These are phyloP conservation scores for Ciborinia camelliae DNA, from an alignment of 2,329 filamentous ascomycete genomes.

Conservation along the genomic window DNA sequence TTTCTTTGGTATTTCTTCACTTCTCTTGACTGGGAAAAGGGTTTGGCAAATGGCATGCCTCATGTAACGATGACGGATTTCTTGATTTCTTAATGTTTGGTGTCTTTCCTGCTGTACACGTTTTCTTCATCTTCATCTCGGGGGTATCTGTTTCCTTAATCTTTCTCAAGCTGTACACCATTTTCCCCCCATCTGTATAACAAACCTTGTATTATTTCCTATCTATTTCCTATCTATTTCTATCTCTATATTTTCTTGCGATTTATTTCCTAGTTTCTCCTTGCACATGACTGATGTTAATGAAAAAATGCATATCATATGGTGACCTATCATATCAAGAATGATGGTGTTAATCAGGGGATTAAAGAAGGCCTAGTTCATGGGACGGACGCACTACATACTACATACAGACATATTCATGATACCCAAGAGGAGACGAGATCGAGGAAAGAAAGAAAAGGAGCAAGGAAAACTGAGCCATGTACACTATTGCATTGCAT, in stretches of 20 bases:
- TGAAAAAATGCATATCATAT: slow-evolving; percentile 11
- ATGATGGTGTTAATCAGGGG: neutral
- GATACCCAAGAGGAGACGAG: neutral
- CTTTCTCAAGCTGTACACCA: neutral
- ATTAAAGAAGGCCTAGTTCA: neutral
- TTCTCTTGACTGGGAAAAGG: neutral
- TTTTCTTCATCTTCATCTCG: neutral
- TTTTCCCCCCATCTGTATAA: slow-evolving; percentile 4
- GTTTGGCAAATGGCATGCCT: slow-evolving; percentile 8
- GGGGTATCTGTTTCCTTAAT: neutral
- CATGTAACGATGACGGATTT: slow-evolving; percentile 9
- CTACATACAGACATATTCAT: slow-evolving; percentile 13
- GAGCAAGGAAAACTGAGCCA: neutral
- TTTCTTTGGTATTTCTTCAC: neutral
- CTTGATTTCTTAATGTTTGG: neutral
- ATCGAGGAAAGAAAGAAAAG: neutral
- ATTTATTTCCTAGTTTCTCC: neutral
- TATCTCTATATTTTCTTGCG: neutral
- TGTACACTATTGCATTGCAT: slow-evolving; percentile 15
- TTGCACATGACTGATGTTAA: slow-evolving; percentile 12
- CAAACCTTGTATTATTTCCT: neutral
- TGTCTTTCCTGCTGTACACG: slow-evolving; percentile 5
- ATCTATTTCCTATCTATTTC: neutral
- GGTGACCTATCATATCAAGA: slow-evolving; percentile 2
- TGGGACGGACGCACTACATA: slow-evolving; percentile 6